Evolutionary conservation across 495 filamentous ascomycete genomes (phyloP).

Genomic region (Aspergillus haitiensis): DNA sequence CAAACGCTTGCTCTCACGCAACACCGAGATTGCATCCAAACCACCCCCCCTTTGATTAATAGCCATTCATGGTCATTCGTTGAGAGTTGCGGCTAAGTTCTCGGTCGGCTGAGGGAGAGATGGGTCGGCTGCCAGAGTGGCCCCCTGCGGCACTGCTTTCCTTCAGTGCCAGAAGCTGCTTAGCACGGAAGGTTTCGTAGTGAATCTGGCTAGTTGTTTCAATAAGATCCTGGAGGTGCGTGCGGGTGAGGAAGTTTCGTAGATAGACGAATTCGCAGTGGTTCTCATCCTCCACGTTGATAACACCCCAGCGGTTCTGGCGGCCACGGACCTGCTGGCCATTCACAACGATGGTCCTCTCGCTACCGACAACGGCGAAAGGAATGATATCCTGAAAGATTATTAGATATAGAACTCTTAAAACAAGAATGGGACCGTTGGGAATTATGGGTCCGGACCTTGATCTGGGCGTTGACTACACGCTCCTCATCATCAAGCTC

Average conservation of each 20-base stretch:
- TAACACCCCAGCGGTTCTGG: slow-evolving; percentile 98
- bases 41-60: slow-evolving; percentile 52
- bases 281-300: slow-evolving; percentile 98
- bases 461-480: slow-evolving; percentile 89
- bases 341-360: slow-evolving; percentile 95
- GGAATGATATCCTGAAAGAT: slow-evolving; percentile 80
- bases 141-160: slow-evolving; percentile 87
- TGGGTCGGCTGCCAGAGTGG: slow-evolving; percentile 74
- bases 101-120: slow-evolving; percentile 88
- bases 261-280: slow-evolving; percentile 99
- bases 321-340: slow-evolving; percentile 97
- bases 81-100: slow-evolving; percentile 96
- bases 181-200: slow-evolving; percentile 99
- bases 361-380: slow-evolving; percentile 96
- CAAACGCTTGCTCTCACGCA: slow-evolving; percentile 19
- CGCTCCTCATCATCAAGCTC: slow-evolving; percentile 98
- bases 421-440: background rate
- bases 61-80: slow-evolving; percentile 97
- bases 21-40: slow-evolving; percentile 15
- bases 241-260: slow-evolving; percentile 94
- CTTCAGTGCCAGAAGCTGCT: slow-evolving; percentile 96
- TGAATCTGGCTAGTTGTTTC: slow-evolving; percentile 99
- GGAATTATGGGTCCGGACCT: slow-evolving; percentile 57
- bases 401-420: slow-evolving; percentile 27
- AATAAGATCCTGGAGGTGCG: slow-evolving; percentile 96